Evolutionary conservation across 2,329 filamentous ascomycete genomes (phyloP).

Genomic region (Colletotrichum musicola): DNA sequence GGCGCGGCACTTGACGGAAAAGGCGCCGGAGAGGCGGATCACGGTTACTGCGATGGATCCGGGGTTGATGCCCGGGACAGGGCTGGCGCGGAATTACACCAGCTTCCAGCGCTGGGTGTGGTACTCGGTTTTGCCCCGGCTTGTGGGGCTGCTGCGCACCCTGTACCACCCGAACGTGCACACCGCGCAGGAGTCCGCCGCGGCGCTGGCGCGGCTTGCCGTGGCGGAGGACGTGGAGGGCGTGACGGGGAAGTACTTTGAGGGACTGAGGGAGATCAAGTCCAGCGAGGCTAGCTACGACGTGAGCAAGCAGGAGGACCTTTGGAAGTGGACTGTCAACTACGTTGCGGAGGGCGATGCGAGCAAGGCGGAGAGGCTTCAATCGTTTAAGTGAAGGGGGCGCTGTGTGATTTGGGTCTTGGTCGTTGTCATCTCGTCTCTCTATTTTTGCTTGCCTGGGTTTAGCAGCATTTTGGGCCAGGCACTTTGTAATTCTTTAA

Average conservation of each 20-base stretch:
- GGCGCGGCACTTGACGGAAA: slow-evolving; percentile 48
- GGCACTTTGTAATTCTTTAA: too few relatives aligned
- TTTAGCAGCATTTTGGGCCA: too few relatives aligned
- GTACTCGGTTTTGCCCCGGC: slow-evolving; percentile 48
- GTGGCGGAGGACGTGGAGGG: slow-evolving; percentile 48
- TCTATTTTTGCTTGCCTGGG: too few relatives aligned
- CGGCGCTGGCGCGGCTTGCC: slow-evolving; percentile 55
- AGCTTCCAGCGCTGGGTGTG: slow-evolving; percentile 49
- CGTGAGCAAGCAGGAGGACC: slow-evolving; percentile 59
- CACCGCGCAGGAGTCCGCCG: slow-evolving; percentile 53
- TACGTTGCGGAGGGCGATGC: not conserved
- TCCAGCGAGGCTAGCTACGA: slow-evolving; percentile 59
- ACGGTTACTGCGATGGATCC: slow-evolving; percentile 60
- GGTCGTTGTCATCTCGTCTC: too few relatives aligned
- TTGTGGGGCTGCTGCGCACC: slow-evolving; percentile 52
- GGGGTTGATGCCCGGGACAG: slow-evolving; percentile 62
- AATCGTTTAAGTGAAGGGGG: not conserved
- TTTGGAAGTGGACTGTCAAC: slow-evolving; percentile 62
- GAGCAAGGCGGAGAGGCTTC: not conserved
- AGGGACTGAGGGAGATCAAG: slow-evolving; percentile 53
- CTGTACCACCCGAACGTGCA: slow-evolving; percentile 53
- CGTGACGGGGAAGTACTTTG: slow-evolving; percentile 58
- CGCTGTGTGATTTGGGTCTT: too few relatives aligned
- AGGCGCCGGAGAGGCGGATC: slow-evolving; percentile 42
- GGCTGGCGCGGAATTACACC: slow-evolving; percentile 51